Conservation (phyloP, 2,329 filamentous ascomycete species). For the Colletotrichum coccodes region DNA sequence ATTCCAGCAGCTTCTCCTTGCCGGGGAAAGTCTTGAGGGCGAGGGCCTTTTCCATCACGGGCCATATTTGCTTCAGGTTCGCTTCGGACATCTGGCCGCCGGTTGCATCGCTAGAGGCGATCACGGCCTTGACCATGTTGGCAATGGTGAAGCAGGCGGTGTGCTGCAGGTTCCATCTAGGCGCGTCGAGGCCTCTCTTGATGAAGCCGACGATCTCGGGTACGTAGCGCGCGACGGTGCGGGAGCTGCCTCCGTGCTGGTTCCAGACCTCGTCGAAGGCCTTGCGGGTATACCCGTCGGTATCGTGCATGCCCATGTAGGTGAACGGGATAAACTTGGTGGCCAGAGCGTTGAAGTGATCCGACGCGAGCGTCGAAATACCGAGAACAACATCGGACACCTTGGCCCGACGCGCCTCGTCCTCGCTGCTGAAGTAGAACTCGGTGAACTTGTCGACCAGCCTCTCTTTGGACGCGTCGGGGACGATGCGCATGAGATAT, state of each 20-base stretch:
- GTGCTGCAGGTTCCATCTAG: conserved; percentile 92
- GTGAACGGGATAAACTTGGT: conserved; percentile 83
- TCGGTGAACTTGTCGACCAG: conserved; percentile 67
- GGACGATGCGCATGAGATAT: conserved; percentile 77
- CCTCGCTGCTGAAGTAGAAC: conserved; percentile 85
- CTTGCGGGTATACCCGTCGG: conserved; percentile 80
- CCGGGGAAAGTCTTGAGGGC: conserved; percentile 91
- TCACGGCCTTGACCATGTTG: conserved; percentile 75
- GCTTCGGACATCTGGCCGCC: conserved; percentile 66
- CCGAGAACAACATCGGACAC: conserved; percentile 86
- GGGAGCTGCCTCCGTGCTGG: conserved; percentile 86
- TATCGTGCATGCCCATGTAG: conserved; percentile 89
- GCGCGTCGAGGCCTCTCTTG: conserved; percentile 75
- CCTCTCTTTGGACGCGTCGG: conserved; percentile 57
- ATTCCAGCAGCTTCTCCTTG: conserved; percentile 85
- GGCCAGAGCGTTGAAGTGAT: conserved; percentile 84
- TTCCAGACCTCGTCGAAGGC: conserved; percentile 89
- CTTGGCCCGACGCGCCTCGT: conserved; percentile 78
- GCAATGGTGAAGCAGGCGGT: conserved; percentile 85
- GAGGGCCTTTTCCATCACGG: conserved; percentile 82
- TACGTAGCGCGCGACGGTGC: conserved; percentile 85
- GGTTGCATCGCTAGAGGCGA: conserved; percentile 64
- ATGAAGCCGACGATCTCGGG: conserved; percentile 81
- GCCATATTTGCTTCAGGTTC: conserved; percentile 78
- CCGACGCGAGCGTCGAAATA: conserved; percentile 86